These are phyloP conservation scores for Panaeolus cyanescens DNA, from an alignment of 768 basidiomycete species.

Conservation along the genomic window DNA sequence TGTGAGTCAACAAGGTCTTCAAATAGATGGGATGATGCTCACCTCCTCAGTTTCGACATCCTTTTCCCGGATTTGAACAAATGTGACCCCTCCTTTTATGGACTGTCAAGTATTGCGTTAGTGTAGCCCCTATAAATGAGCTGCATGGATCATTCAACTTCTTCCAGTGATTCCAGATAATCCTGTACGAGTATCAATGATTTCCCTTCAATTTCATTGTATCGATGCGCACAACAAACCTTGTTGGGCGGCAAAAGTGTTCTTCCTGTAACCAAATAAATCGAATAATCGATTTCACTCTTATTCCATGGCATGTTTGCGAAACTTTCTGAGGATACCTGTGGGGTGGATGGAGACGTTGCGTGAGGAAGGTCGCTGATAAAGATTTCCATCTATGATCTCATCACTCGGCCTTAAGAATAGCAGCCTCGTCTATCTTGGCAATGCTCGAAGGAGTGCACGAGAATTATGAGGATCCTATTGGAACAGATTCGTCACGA, in stretches of 20 bases:
- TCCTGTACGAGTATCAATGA: conserved; percentile 38
- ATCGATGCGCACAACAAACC: conserved; percentile 38
- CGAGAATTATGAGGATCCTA: no score
- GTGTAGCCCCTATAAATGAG: background rate
- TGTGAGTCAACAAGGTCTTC: background rate
- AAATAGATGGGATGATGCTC: conserved; percentile 24
- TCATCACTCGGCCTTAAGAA: background rate
- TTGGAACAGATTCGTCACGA: no score
- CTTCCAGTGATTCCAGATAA: conserved; percentile 74
- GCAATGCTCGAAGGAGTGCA: background rate
- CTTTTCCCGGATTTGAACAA: conserved; percentile 93
- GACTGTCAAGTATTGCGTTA: conserved; percentile 47
- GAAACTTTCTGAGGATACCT: background rate
- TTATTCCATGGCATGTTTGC: background rate
- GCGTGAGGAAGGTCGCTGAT: background rate
- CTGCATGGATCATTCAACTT: conserved; percentile 41
- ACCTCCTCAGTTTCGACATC: conserved; percentile 79
- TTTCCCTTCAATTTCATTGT: conserved; percentile 4
- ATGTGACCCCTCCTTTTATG: conserved; percentile 82
- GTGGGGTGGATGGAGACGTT: background rate
- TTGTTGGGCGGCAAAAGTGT: conserved; percentile 75
- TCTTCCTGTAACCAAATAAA: conserved; percentile 89
- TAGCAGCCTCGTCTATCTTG: background rate
- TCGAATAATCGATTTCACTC: conserved; percentile 55
- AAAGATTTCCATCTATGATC: background rate